A percentile compares a stretch with the other conserved stretches of the same genome.
Evolutionary conservation across 352 stramenopile species (phyloP).

Genomic region (Phytophthora sp.): DNA sequence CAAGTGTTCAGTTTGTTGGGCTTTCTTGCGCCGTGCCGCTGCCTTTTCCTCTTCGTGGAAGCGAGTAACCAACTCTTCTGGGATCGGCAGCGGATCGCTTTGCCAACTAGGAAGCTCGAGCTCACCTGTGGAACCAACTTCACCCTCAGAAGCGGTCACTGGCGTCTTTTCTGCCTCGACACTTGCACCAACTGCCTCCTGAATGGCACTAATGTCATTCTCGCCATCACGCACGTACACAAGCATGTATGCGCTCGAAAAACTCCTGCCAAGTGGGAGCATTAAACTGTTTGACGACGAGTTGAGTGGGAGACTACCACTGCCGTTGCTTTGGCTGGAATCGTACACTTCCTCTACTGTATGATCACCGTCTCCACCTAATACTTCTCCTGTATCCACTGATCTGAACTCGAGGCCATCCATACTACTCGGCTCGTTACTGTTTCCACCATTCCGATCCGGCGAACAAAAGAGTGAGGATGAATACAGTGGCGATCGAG

Average conservation of each 20-base stretch:
- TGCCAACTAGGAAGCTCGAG: constrained; percentile 28
- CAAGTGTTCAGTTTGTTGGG: constrained; percentile 82
- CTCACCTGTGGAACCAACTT: not conserved
- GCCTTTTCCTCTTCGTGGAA: constrained; percentile 86
- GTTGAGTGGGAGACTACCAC: constrained; percentile 8
- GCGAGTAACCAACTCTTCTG: constrained; percentile 55
- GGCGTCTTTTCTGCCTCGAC: not conserved
- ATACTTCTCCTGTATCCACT: constrained; percentile 31
- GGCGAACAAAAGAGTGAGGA: constrained; percentile 55
- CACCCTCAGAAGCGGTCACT: constrained; percentile 2
- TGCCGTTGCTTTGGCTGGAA: constrained; percentile 41
- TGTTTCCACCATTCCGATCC: constrained; percentile 37
- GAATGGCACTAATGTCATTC: constrained; percentile 72
- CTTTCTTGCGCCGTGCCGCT: constrained; percentile 70
- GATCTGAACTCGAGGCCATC: constrained; percentile 52
- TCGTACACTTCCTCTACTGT: constrained; percentile 48
- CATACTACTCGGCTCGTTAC: constrained; percentile 29
- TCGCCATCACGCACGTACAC: constrained; percentile 84
- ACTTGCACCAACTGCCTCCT: constrained; percentile 12
- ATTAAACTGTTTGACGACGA: constrained; percentile 49
- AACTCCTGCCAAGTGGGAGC: constrained; percentile 65
- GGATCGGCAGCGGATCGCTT: constrained; percentile 56
- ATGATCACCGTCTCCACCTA: constrained; percentile 16
- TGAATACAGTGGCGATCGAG: constrained; percentile 61
- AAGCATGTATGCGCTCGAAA: constrained; percentile 90